Base-by-base conservation (phyloP, 139 green algal genomes). In the Closterium sp. region DNA sequence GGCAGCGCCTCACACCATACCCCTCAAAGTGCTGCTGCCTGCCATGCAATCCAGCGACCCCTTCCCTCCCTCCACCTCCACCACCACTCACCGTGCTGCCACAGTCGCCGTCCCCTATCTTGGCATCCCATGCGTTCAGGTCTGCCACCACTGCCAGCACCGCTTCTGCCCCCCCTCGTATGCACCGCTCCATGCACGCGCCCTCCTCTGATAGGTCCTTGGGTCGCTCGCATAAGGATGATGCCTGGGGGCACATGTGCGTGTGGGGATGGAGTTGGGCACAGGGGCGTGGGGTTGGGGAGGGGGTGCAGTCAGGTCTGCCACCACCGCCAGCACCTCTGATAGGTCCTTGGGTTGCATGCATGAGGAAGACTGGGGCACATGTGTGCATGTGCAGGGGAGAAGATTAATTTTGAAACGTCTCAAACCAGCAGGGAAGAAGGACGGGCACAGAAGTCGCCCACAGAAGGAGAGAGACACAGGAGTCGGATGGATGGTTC, bases 81-180 rank as follows among this genome's bases (percentile, higher is more conserved):
- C 6, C 4, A 9, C 84, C n/a, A 1, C 87, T 91, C 32, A 91
- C 87, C 9, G 87, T 87, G 87, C 31, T 86, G 36, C 96, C 97
- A 89, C 97, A 98, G 95, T 98, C 97, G 34, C 97, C 97, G 92
- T 98, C 97, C 3, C 97, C 97, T 25, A 96, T 95, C 92, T 87
- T 96, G 2, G 55, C 34, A 43, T 93, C 90, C 55, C 85, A 86
- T 64, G 91, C 90, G 87, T 84, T 90, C 34, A 93, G 85, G 32
- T 88, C 16, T 86, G 69, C 31, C 84, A 36, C 69, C 34, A 84
- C 0, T 1, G 23, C 84, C 10, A 76, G 34, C 84, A 89, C 34
- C 33, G 87, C 87, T 34, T 91, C 33, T 0, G 87, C 36, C 0
- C 87, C 87, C 30, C 19, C 36, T n/a, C 36, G 87, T 10, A 91